Base-by-base conservation (phyloP, 2,329 filamentous ascomycete genomes). In the Colletotrichum tofieldiae region DNA sequence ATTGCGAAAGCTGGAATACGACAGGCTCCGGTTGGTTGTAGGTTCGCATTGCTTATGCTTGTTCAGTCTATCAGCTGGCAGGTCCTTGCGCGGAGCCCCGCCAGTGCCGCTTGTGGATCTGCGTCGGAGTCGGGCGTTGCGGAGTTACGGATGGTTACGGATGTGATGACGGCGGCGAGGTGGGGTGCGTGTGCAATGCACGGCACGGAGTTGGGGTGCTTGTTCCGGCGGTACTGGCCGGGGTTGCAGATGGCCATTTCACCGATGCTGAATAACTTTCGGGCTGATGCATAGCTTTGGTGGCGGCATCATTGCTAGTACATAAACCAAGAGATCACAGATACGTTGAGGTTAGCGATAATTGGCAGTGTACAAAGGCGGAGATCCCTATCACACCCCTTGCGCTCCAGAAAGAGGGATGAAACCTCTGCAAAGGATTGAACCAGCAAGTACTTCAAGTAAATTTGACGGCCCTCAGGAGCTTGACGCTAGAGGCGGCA, bases 11-110 rank as follows among this genome's bases (percentile, higher is more conserved):
- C 16, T 29, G 8, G 23, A 37, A 37, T 71, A 43, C 37, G 55
- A 56, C 18, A 26, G 14, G 20, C 8, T 29, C n/a, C n/a, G 55
- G 18, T 18, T 12, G 5, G 23, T 37, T 20, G 23, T 55, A 26
- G n/a, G 26, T 18, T 55, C 29, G 64, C 43, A 67, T 32, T 37
- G 56, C 43, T 5, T 49, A 2, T 14, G 35, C 26, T 41, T 35
- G 45, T 20, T 43, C 32, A 56, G 29, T 32, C 29, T 32, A 61
- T 67, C 62, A 51, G 49, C 62, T 67, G 64, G 58, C 56, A 67
- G 64, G 18, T 58, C 35, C 41, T 58, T 29, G 16, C 26, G 14
- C 29, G 2, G 20, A 8, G 7, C 0, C 12, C 5, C 26, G 1
- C 0, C 16, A 26, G 29, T 14, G 23, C n/a, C 35, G 60, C 45